Base-by-base conservation (phyloP, 345 rosid species). In the Brassica nigra region DNA sequence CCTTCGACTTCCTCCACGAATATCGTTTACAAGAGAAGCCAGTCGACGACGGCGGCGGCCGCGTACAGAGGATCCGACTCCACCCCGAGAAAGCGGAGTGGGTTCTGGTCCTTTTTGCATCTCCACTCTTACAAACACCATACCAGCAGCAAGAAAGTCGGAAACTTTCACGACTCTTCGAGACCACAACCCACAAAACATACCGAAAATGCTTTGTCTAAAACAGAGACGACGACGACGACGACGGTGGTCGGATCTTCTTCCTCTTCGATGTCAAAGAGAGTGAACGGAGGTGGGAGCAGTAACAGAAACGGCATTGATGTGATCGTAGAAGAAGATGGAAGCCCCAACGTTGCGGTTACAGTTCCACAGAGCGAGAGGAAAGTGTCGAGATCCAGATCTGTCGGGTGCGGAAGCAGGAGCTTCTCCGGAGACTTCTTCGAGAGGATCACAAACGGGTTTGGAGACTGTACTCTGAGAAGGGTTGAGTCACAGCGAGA, bases 351-450 rank as follows among this genome's bases (percentile, higher is more conserved):
- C 59, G 76, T 67, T 28, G 78, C 83, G 75, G 87, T 84, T 76
- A 14, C 58, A 14, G 55, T 83, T 86, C 84, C 91, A 30, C 70
- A 61, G n/a, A 75, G 72, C 5, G 97, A 90, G 73, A 86, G 96
- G 52, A 94, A 94, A 74, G 99, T 95, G 6, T 90, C 99, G n/a
- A 89, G 99, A 85, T 95, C 99, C 77, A 91, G 99, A 88, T 95
- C 99, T 69, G 97, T 92, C 4, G 99, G 99, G 6, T 95, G 99
- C 62, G 99, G 99, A 33, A 93, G 97, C 90, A 76, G 97, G 83
- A 95, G 99, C 84, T 95, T 95, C 78, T 93, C 98, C 0, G 98
- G 98, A 5, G 99, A 95, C 68, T 95, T 95, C 85, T 93, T 95
- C 23, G 99, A 90, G 80, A 92, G 97, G 85, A 89, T 95, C 75